Percentiles rank a stretch among this genome's conserved stretches.
phyloP scores from a whole-genome alignment of 1,139 yeast genomes.

The Kluyveromyces marxianus region DNA sequence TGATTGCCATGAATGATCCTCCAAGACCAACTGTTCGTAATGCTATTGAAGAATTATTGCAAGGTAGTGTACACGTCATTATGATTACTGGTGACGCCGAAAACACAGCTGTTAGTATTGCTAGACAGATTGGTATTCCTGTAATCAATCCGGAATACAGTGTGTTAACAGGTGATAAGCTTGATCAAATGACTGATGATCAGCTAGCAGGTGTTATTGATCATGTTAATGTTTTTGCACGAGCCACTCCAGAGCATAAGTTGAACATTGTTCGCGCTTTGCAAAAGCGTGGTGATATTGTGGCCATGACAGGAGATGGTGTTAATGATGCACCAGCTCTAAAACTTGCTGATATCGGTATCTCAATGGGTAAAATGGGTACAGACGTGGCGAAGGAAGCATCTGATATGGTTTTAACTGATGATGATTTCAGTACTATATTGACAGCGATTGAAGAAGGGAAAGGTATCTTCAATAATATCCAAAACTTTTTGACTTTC shows the following conservation, averaged over 20 bases:
- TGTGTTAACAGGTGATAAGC: conserved; percentile 75
- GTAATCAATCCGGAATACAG: conserved; percentile 51
- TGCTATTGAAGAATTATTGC: conserved; percentile 65
- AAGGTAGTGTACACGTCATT: conserved; percentile 90
- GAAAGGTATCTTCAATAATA: conserved; percentile 89
- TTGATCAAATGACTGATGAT: conserved; percentile 64
- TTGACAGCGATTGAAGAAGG: conserved; percentile 93
- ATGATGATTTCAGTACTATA: conserved; percentile 92
- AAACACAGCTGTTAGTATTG: conserved; percentile 86
- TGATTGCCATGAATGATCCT: conserved; percentile 94
- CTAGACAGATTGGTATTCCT: conserved; percentile 88
- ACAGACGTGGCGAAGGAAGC: conserved; percentile 99
- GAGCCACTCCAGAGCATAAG: conserved; percentile 96
- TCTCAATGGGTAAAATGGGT: conserved; percentile 94
- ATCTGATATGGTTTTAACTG: conserved; percentile 94
- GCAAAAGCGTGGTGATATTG: conserved; percentile 88
- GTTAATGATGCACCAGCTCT: conserved; percentile 98
- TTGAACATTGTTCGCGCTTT: conserved; percentile 85
- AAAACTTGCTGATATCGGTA: conserved; percentile 93
- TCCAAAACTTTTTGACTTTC: conserved; percentile 88
- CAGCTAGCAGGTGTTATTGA: conserved; percentile 67
- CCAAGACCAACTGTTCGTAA: conserved; percentile 78
- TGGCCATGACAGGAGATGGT: conserved; percentile 99
- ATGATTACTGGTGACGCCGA: conserved; percentile 98
- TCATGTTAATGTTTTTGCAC: conserved; percentile 84